These are phyloP conservation scores for Cadophora gregata DNA, from an alignment of 2,329 filamentous ascomycete genomes.

Conservation along the genomic window DNA sequence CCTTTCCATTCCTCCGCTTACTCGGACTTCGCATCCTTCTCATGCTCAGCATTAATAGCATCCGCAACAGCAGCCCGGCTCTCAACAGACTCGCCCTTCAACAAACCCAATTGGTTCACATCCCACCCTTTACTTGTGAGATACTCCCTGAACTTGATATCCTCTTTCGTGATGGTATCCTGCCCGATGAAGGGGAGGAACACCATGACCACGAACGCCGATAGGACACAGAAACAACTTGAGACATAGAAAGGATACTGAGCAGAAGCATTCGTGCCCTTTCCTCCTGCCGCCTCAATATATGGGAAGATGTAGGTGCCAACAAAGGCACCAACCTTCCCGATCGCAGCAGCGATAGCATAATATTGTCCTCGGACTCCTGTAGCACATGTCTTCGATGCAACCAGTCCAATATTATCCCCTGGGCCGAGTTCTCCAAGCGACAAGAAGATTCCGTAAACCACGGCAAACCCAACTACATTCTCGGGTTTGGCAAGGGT, in stretches of 20 bases:
- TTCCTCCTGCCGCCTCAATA: conserved; percentile 65
- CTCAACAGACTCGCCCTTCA: conserved; percentile 33
- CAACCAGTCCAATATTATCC: conserved; percentile 88
- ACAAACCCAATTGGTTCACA: conserved; percentile 59
- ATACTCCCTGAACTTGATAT: conserved; percentile 75
- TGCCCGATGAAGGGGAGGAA: conserved; percentile 79
- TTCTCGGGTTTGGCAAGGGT: conserved; percentile 70
- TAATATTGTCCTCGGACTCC: conserved; percentile 83
- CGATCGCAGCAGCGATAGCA: conserved; percentile 72
- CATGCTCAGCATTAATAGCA: neutral
- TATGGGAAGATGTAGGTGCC: conserved; percentile 84
- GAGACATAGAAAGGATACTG: conserved; percentile 94
- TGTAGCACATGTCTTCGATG: conserved; percentile 87
- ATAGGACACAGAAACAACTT: conserved; percentile 76
- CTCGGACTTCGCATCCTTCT: conserved; percentile 18
- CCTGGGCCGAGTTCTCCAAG: conserved; percentile 85
- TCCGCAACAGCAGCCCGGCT: conserved; percentile 21
- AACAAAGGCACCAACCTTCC: conserved; percentile 84
- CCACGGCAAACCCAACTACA: conserved; percentile 77
- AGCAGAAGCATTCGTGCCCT: conserved; percentile 62
- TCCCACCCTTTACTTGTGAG: conserved; percentile 80
- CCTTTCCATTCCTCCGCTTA: neutral
- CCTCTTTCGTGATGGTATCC: conserved; percentile 83
- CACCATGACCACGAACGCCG: conserved; percentile 69
- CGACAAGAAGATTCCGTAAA: conserved; percentile 79